These are phyloP conservation scores for Ceratobasidium sp. DNA, from an alignment of 1,284 basidiomycete species.

Conservation along the genomic window DNA sequence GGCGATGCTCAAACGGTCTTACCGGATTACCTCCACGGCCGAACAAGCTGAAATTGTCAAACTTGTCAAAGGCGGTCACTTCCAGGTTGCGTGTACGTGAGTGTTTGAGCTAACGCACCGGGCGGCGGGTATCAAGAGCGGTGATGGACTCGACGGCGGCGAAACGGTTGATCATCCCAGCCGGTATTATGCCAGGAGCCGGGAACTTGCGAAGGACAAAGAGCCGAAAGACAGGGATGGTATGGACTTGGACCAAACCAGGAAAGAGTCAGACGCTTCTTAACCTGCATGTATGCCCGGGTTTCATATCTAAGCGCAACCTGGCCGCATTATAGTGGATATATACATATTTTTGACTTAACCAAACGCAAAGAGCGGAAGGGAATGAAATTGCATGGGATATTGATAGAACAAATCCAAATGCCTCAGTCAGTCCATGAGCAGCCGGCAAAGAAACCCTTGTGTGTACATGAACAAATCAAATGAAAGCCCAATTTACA, in stretches of 20 bases:
- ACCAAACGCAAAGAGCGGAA: constrained; percentile 1
- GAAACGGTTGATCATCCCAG: constrained; percentile 97
- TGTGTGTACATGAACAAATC: constrained; percentile 31
- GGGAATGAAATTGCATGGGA: constrained; percentile 29
- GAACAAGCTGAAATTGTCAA: constrained; percentile 91
- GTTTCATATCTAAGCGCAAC: neutral
- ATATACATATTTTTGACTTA: constrained; percentile 31
- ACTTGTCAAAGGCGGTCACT: constrained; percentile 86
- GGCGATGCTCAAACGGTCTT: constrained; percentile 78
- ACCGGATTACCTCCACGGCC: constrained; percentile 66
- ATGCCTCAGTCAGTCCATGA: constrained; percentile 27
- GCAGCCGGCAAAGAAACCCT: constrained; percentile 22
- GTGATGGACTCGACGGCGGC: constrained; percentile 86
- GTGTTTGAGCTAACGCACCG: constrained; percentile 96
- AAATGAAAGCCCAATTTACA: constrained; percentile 25
- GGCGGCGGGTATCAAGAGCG: constrained; percentile 81
- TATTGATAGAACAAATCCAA: constrained; percentile 37
- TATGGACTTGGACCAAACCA: constrained; percentile 42
- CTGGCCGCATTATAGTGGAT: constrained; percentile 25
- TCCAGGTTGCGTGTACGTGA: constrained; percentile 96
- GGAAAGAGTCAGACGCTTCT: constrained; percentile 5
- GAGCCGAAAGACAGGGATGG: constrained; percentile 23
- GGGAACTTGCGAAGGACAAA: constrained; percentile 58
- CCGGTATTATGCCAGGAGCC: constrained; percentile 70
- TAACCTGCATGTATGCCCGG: constrained; percentile 24